Evolutionary conservation across 352 stramenopile species (phyloP).

Genomic region (Phytophthora syringae): DNA sequence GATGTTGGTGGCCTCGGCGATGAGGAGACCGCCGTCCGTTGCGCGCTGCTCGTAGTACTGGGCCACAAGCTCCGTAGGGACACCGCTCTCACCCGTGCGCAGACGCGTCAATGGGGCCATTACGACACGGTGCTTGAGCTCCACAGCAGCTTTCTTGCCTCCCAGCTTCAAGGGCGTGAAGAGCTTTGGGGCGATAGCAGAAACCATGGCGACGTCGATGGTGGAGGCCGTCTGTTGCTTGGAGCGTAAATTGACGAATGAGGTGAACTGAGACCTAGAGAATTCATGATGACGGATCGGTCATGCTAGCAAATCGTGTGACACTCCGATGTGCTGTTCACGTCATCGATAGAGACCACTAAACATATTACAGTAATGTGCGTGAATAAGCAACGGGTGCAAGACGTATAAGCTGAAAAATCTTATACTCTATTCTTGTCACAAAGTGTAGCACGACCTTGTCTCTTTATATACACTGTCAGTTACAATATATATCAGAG

Average conservation of each 20-base stretch:
- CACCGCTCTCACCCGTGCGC: conserved; percentile 30
- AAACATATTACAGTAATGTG: no score
- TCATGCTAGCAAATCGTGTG: not conserved
- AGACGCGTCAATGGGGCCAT: conserved; percentile 56
- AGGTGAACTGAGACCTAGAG: no score
- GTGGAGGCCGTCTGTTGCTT: not conserved
- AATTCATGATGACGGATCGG: not conserved
- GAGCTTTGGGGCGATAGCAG: conserved; percentile 28
- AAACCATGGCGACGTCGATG: conserved; percentile 11
- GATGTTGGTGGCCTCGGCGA: conserved; percentile 65
- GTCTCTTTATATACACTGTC: no score
- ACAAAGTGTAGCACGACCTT: no score
- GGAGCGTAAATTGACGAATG: conserved; percentile 13
- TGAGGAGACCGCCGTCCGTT: conserved; percentile 48
- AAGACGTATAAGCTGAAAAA: no score
- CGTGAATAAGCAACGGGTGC: no score
- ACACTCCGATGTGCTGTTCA: not conserved
- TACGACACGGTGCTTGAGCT: conserved; percentile 53
- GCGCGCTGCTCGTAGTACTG: conserved; percentile 54
- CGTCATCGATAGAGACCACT: no score
- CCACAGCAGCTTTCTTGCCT: conserved; percentile 31
- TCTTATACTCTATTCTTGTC: no score
- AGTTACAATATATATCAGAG: no score
- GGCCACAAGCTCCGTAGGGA: conserved; percentile 31
- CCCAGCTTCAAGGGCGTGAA: conserved; percentile 47